Evolutionary conservation across 2,329 filamentous ascomycete genomes (phyloP).

Genomic region (Furcasterigmium furcatum): DNA sequence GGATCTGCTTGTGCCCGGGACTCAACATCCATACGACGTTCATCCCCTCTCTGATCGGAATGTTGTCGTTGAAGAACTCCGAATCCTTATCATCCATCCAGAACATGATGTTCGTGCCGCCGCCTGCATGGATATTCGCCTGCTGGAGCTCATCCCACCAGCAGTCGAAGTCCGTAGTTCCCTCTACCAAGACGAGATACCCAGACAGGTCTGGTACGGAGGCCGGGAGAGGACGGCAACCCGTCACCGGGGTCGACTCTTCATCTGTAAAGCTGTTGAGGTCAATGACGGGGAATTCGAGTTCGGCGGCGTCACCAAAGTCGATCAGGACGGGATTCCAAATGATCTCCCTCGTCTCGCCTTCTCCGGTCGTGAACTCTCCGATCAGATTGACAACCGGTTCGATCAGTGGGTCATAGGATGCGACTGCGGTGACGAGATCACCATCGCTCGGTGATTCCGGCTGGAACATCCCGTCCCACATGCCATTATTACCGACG

Average conservation of each 20-base stretch:
- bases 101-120: slow-evolving; percentile 30
- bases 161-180: slow-evolving; percentile 18
- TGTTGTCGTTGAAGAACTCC: not conserved
- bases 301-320: not conserved
- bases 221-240: slow-evolving; percentile 17
- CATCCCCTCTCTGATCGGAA: not conserved
- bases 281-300: not conserved
- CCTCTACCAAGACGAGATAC: slow-evolving; percentile 35
- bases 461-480: slow-evolving; percentile 17
- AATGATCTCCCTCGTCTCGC: not conserved
- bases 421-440: not conserved
- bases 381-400: not conserved
- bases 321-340: not conserved
- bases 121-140: slow-evolving; percentile 33
- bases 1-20: no score
- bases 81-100: slow-evolving; percentile 15
- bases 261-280: not conserved
- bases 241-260: not conserved
- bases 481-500: slow-evolving; percentile 19
- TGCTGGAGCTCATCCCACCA: no score
- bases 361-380: not conserved
- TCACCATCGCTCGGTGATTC: slow-evolving; percentile 16
- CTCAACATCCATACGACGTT: no score
- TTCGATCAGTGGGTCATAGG: not conserved
- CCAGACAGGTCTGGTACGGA: slow-evolving; percentile 34